These are phyloP conservation scores for Beauveria rudraprayagi DNA, from an alignment of 2,329 filamentous ascomycete genomes.

Conservation along the genomic window DNA sequence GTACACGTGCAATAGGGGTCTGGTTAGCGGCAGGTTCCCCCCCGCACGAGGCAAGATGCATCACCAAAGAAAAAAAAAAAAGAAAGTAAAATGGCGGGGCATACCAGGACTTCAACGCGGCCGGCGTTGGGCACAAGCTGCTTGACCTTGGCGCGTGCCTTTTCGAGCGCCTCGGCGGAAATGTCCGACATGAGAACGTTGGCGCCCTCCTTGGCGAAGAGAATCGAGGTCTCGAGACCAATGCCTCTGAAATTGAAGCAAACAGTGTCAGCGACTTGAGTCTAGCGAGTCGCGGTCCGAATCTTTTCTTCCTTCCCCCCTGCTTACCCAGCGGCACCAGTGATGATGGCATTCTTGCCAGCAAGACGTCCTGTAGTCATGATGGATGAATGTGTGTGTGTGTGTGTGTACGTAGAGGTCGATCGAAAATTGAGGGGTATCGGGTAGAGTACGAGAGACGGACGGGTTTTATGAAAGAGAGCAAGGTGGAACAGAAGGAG, in stretches of 20 bases:
- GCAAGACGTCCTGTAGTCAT: conserved; percentile 38
- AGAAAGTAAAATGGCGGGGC: conserved; percentile 8
- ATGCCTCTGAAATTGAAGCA: conserved; percentile 58
- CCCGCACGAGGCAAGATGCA: too few species aligned
- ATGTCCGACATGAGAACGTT: conserved; percentile 81
- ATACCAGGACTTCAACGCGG: conserved; percentile 52
- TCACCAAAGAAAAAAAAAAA: not conserved
- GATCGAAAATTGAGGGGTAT: conserved; percentile 5
- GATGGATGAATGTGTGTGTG: not conserved
- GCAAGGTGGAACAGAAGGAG: not conserved
- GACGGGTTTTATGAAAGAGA: not conserved
- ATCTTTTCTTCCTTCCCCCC: not conserved
- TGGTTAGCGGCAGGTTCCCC: not conserved
- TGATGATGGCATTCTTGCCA: conserved; percentile 64
- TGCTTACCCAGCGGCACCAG: conserved; percentile 75
- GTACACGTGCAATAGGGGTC: not conserved
- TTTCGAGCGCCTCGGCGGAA: conserved; percentile 67
- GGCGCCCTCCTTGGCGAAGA: conserved; percentile 84
- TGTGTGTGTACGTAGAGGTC: not conserved
- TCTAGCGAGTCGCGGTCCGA: not conserved
- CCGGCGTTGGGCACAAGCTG: conserved; percentile 56
- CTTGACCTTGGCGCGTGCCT: conserved; percentile 66
- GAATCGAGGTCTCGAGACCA: conserved; percentile 82
- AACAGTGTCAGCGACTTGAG: not conserved
- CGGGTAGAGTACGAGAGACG: not conserved